Conservation (phyloP, 495 filamentous ascomycete genomes). For the Hyaloscypha bicolor region DNA sequence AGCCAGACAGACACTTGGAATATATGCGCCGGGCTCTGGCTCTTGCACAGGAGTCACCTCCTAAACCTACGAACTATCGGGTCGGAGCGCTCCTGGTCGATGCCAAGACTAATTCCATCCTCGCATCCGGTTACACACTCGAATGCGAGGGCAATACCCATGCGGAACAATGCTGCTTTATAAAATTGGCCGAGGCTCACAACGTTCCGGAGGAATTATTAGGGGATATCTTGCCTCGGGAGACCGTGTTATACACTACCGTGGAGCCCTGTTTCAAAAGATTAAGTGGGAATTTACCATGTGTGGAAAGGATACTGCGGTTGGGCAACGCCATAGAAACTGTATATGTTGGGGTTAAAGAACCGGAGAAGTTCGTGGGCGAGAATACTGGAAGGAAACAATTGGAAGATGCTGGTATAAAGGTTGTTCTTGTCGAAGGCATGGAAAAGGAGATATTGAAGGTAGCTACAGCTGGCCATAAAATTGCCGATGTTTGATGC, state of each 20-base stretch:
- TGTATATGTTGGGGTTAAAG: constrained; percentile 85
- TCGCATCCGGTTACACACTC: constrained; percentile 87
- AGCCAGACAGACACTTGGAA: constrained; percentile 50
- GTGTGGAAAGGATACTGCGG: constrained; percentile 76
- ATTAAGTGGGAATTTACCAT: constrained; percentile 79
- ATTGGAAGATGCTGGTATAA: constrained; percentile 74
- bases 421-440: constrained; percentile 69
- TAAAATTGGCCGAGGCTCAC: constrained; percentile 57
- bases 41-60: constrained; percentile 75
- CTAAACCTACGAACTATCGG: constrained; percentile 88
- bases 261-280: constrained; percentile 90
- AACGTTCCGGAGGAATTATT: constrained; percentile 57
- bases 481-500: not conserved
- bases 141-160: constrained; percentile 94
- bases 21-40: constrained; percentile 75
- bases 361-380: constrained; percentile 86
- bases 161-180: constrained; percentile 88
- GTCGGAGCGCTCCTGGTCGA: constrained; percentile 85
- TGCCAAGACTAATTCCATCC: constrained; percentile 56
- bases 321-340: constrained; percentile 65
- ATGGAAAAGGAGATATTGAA: constrained; percentile 79
- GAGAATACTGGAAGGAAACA: constrained; percentile 72
- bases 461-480: constrained; percentile 72
- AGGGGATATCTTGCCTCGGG: constrained; percentile 53
- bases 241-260: constrained; percentile 80